Evolutionary conservation across 768 basidiomycete genomes (phyloP), one percentile per base, ranked within the genome.

Genomic region (Rhodotorula diobovata): DNA sequence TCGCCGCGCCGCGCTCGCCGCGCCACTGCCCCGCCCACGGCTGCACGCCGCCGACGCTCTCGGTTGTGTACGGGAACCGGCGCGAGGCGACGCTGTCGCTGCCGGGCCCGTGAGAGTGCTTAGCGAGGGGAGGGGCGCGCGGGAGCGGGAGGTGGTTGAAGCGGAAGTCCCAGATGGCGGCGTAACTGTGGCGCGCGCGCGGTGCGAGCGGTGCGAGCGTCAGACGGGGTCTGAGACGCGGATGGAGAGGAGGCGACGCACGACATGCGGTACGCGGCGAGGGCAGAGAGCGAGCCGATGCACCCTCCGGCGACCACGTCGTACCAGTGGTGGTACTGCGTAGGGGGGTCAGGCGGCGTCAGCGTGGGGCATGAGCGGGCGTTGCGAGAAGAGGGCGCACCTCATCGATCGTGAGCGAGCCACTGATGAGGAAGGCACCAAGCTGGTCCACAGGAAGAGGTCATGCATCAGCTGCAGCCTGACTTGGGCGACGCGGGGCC

Each of bases 111-210:
- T 23, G 45, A 50, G 55, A 28, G 30, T 50, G 48, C 25, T 23
- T 25, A 11, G 48, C 23, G 48, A 55, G 18, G 10, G 69, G 69
- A 4, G 59, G 63, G 15, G 57, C 56, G 53, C 71, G 67, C 39
- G 85, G 86, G 39, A 86, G 83, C 34, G 86, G 81, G 58, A 86
- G 71, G 76, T 87, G 85, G 77, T 87, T 87, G 82, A 86, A 86
- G 16, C 81, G 74, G 78, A 86, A 87, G 78, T 87, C 86, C 72
- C 82, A 83, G 54, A 86, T 79, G 32, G 85, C 80, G 0, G 85
- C 86, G 76, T 86, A 87, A 1, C 84, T 86, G 51, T 23, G 28
- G 25, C 5, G 23, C 4, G 16, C 18, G 43, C 11, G 4, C 20
- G 6, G 30, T 1, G 41, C 16, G 9, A 32, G 32, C n/a, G 6